A percentile compares a stretch with the other conserved stretches of the same genome.
These are phyloP conservation scores for Spathaspora sp. DNA, from an alignment of 805 yeast genomes.

Conservation along the genomic window DNA sequence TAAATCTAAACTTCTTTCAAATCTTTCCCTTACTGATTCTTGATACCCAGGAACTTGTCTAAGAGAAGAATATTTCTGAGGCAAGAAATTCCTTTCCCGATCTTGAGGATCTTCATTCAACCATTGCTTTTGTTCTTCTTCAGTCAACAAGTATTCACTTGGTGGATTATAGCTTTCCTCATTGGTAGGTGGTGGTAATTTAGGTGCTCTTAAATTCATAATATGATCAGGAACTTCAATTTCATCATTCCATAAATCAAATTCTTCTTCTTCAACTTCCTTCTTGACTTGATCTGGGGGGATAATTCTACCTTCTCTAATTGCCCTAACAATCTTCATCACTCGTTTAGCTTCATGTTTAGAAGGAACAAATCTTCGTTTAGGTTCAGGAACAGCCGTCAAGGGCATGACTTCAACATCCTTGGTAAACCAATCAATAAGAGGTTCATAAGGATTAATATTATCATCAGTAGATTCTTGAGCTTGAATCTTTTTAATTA, in stretches of 20 bases:
- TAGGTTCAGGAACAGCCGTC: constrained; percentile 93
- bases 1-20: constrained; percentile 90
- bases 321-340: constrained; percentile 94
- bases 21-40: constrained; percentile 81
- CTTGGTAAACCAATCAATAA: constrained; percentile 92
- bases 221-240: constrained; percentile 65
- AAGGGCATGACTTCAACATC: constrained; percentile 86
- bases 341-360: constrained; percentile 94
- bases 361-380: constrained; percentile 93
- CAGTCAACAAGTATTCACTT: constrained; percentile 80
- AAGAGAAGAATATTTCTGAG: constrained; percentile 75
- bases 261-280: constrained; percentile 50
- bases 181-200: constrained; percentile 90
- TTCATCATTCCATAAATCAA: constrained; percentile 79
- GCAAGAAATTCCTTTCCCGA: constrained; percentile 74
- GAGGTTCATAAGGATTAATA: constrained; percentile 87
- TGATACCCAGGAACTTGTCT: constrained; percentile 93
- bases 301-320: constrained; percentile 90
- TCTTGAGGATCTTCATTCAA: constrained; percentile 68
- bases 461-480: constrained; percentile 80
- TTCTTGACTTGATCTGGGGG: constrained; percentile 62
- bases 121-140: constrained; percentile 75
- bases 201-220: constrained; percentile 93
- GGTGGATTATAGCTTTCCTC: constrained; percentile 98
- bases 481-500: constrained; percentile 79